Evolutionary conservation across 371 early-diverging fungal species (phyloP).

Genomic region (Neoconidiobolus thromboides): DNA sequence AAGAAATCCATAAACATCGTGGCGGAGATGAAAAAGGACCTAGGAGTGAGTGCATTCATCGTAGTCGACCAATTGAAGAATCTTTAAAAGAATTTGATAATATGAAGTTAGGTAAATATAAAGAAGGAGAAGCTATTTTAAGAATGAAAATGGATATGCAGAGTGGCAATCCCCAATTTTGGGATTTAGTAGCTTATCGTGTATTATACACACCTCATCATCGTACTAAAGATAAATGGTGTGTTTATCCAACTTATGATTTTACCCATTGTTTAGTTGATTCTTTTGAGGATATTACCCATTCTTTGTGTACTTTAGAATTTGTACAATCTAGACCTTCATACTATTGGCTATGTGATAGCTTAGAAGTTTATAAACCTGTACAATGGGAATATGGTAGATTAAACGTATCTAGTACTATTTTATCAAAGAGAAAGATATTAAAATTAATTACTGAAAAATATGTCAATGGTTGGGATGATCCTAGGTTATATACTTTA

Average conservation of each 20-base stretch:
- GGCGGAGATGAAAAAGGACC: conserved; percentile 80
- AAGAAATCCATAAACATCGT: conserved; percentile 80
- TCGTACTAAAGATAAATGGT: conserved; percentile 85
- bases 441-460: conserved; percentile 69
- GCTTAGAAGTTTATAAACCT: conserved; percentile 96
- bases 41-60: conserved; percentile 77
- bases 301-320: conserved; percentile 98
- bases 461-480: conserved; percentile 87
- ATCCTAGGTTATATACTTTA: conserved; percentile 96
- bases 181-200: conserved; percentile 98
- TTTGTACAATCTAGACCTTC: conserved; percentile 88
- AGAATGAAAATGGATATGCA: conserved; percentile 98
- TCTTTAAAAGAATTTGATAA: conserved; percentile 85
- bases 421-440: conserved; percentile 97
- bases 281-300: conserved; percentile 99
- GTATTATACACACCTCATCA: conserved; percentile 82
- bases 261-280: conserved; percentile 98
- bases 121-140: conserved; percentile 81
- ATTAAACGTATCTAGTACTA: conserved; percentile 87
- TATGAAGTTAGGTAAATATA: conserved; percentile 95
- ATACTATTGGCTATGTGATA: conserved; percentile 99
- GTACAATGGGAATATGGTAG: conserved; percentile 99
- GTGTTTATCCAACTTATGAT: conserved; percentile 99
- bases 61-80: conserved; percentile 85
- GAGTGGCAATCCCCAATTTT: conserved; percentile 95